A percentile compares a stretch with the other conserved stretches of the same genome.
phyloP scores from a whole-genome alignment of 129 eudicot species.

The Artemisia tridentata region DNA sequence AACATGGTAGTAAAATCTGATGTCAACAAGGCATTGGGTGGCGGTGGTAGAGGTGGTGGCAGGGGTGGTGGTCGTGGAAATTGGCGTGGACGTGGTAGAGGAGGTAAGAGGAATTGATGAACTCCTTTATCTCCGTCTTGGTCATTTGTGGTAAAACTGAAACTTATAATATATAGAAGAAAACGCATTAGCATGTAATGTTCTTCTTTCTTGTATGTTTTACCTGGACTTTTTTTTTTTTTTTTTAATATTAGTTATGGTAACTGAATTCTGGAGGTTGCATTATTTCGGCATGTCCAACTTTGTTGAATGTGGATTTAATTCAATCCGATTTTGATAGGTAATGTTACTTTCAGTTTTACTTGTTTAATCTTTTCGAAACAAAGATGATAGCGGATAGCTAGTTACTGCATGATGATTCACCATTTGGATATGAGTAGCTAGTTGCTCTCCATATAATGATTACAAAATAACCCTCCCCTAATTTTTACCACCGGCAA shows the following conservation, averaged over 20 bases:
- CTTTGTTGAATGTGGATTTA: neutral
- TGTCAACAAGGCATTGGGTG: conserved; percentile 71
- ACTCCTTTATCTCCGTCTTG: neutral
- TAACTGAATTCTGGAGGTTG: neutral
- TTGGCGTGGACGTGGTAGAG: conserved; percentile 58
- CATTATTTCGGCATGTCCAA: neutral
- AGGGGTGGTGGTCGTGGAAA: conserved; percentile 61
- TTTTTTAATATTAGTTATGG: conserved; percentile 7
- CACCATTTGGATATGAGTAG: no score
- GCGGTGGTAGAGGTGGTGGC: conserved; percentile 38
- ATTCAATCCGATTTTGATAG: neutral
- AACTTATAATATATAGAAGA: conserved; percentile 7
- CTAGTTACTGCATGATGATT: no score
- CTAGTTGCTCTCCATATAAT: no score
- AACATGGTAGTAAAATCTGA: conserved; percentile 73
- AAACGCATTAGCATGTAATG: conserved; percentile 9
- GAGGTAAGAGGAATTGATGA: conserved; percentile 51
- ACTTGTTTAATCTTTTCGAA: neutral
- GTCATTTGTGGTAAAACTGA: conserved; percentile 1
- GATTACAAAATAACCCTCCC: no score
- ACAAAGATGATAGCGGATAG: no score
- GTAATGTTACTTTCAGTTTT: neutral
- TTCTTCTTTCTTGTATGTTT: neutral
- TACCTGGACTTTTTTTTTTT: no score
- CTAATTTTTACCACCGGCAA: no score